Conservation (phyloP, 2,329 filamentous ascomycete genomes). For the Colletotrichum graminicola region DNA sequence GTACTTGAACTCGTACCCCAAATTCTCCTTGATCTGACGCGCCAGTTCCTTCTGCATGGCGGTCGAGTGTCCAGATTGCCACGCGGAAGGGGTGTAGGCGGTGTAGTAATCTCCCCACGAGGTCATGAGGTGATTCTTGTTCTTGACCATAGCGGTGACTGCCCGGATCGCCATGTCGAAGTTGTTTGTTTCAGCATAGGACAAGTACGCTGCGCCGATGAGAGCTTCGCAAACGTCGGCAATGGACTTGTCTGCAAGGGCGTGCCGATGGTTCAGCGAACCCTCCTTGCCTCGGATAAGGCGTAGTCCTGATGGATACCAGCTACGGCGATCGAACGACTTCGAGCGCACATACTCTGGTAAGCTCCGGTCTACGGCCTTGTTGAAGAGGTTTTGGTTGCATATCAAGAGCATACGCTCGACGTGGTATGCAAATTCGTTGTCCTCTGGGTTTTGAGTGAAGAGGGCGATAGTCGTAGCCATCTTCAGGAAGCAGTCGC, state of each 20-base stretch:
- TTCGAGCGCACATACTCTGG: slow-evolving; percentile 85
- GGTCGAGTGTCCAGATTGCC: slow-evolving; percentile 73
- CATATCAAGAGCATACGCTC: slow-evolving; percentile 91
- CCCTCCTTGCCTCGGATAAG: slow-evolving; percentile 79
- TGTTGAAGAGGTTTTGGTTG: slow-evolving; percentile 89
- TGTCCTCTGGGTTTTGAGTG: slow-evolving; percentile 78
- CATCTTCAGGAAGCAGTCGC: slow-evolving; percentile 96
- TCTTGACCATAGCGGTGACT: slow-evolving; percentile 78
- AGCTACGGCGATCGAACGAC: slow-evolving; percentile 83
- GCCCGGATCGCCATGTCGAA: slow-evolving; percentile 72
- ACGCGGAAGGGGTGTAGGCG: slow-evolving; percentile 76
- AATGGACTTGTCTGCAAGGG: slow-evolving; percentile 87
- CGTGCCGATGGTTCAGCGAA: slow-evolving; percentile 68
- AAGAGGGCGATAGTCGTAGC: slow-evolving; percentile 91
- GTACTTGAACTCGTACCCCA: slow-evolving; percentile 75
- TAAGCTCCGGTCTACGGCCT: slow-evolving; percentile 74
- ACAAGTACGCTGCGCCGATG: slow-evolving; percentile 85
- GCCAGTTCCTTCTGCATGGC: slow-evolving; percentile 78
- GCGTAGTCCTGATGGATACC: slow-evolving; percentile 87
- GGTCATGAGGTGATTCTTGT: slow-evolving; percentile 75
- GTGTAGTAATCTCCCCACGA: slow-evolving; percentile 80
- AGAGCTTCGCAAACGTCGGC: slow-evolving; percentile 95
- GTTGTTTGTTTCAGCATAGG: slow-evolving; percentile 53
- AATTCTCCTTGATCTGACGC: slow-evolving; percentile 68
- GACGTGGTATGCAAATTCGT: slow-evolving; percentile 90